phyloP scores from a whole-genome alignment of 2,329 filamentous ascomycete species.

The Allantophomopsis lycopodina region DNA sequence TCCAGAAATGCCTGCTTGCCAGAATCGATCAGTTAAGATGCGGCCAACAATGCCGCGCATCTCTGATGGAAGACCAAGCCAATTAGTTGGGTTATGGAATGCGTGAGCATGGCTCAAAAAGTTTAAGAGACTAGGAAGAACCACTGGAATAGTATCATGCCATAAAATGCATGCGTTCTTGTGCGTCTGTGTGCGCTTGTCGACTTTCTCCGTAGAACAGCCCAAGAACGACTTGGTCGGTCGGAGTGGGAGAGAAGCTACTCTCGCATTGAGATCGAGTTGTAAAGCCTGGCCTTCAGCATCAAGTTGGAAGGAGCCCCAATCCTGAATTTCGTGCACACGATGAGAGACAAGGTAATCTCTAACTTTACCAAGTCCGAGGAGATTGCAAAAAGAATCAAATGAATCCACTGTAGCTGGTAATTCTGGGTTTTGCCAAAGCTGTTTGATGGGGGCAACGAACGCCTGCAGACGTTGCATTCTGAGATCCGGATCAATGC shows the following conservation, averaged over 20 bases:
- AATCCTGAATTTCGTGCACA: conserved; percentile 68
- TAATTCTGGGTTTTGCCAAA: conserved; percentile 65
- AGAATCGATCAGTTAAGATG: conserved; percentile 88
- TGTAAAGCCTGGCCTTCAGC: conserved; percentile 69
- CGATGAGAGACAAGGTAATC: conserved; percentile 62
- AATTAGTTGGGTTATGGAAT: conserved; percentile 77
- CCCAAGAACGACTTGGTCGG: conserved; percentile 86
- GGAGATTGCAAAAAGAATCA: conserved; percentile 61
- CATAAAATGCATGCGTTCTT: conserved; percentile 70
- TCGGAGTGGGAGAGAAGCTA: conserved; percentile 68
- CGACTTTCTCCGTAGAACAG: conserved; percentile 80
- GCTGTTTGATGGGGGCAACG: conserved; percentile 64
- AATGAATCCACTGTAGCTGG: conserved; percentile 61
- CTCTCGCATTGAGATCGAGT: conserved; percentile 60
- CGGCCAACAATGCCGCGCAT: conserved; percentile 66
- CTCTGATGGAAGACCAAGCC: conserved; percentile 62
- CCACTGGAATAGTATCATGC: conserved; percentile 66
- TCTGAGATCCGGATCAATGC: conserved; percentile 57
- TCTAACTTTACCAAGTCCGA: conserved; percentile 70
- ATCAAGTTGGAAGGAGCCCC: conserved; percentile 67
- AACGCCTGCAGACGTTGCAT: conserved; percentile 63
- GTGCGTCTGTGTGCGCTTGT: conserved; percentile 59
- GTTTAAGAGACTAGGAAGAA: conserved; percentile 76
- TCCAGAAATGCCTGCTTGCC: conserved; percentile 93
- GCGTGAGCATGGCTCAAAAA: conserved; percentile 84